Conservation (phyloP, 345 rosid genomes). For the Citropsis articulata region DNA sequence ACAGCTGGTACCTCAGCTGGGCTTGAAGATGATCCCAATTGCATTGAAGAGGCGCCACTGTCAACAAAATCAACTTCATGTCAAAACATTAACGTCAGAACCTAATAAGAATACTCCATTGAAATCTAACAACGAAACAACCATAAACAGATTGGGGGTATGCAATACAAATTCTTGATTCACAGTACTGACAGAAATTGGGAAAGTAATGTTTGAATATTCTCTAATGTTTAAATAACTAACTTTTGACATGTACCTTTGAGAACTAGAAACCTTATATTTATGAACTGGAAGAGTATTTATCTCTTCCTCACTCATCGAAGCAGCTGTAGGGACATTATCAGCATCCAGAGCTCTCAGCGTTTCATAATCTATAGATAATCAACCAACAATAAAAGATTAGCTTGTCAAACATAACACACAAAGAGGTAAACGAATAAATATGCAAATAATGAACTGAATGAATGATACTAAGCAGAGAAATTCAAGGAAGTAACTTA, state of each 20-base stretch:
- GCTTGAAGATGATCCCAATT: slow-evolving; percentile 55
- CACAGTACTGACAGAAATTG: not conserved
- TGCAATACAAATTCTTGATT: not conserved
- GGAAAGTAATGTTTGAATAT: not conserved
- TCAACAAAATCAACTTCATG: slow-evolving; percentile 19
- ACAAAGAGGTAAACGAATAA: not conserved
- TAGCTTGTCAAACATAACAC: not conserved
- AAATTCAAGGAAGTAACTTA: not conserved
- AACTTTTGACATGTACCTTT: slow-evolving; percentile 27
- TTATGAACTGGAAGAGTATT: slow-evolving; percentile 86
- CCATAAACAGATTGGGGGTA: not conserved
- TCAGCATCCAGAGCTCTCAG: slow-evolving; percentile 90
- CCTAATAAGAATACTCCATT: not conserved
- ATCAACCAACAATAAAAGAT: slow-evolving; percentile 8
- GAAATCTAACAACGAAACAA: slow-evolving; percentile 8
- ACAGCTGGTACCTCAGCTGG: slow-evolving; percentile 49
- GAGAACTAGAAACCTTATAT: slow-evolving; percentile 59
- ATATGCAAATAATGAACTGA: not conserved
- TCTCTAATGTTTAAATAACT: not conserved
- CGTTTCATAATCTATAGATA: slow-evolving; percentile 76
- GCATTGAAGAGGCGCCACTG: slow-evolving; percentile 47
- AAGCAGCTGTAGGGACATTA: slow-evolving; percentile 49
- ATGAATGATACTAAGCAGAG: not conserved
- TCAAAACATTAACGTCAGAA: slow-evolving; percentile 11
- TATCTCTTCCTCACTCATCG: slow-evolving; percentile 97